phyloP scores from a whole-genome alignment of 345 rosid species.

The Rhodomyrtus tomentosa region DNA sequence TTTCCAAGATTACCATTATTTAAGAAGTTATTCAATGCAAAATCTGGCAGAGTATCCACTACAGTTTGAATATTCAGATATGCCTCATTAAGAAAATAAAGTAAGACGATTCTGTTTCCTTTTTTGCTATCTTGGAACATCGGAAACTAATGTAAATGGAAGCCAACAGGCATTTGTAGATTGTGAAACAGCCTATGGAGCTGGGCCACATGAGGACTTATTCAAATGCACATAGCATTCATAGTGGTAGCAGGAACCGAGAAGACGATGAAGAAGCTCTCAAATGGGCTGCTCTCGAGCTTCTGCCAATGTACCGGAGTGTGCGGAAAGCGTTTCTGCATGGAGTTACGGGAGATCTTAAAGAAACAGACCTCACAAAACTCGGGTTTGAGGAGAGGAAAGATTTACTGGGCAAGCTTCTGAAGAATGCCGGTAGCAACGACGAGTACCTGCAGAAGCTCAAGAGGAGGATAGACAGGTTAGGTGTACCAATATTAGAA shows the following conservation, averaged over 20 bases:
- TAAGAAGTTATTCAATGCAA: background rate
- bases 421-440: constrained; percentile 2
- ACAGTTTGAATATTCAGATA: background rate
- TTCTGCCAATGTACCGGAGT: background rate
- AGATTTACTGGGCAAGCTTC: background rate
- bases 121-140: background rate
- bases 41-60: background rate
- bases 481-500: background rate
- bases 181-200: background rate
- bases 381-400: background rate
- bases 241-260: background rate
- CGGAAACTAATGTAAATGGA: background rate
- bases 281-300: constrained; percentile 2
- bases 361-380: background rate
- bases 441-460: constrained; percentile 1
- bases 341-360: background rate
- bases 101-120: background rate
- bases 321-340: background rate
- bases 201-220: background rate
- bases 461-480: constrained; percentile 11
- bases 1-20: background rate
- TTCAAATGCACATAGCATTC: background rate
- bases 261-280: background rate
- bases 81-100: background rate
- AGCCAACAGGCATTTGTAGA: background rate